Base-by-base conservation (phyloP, 306 rosid species). In the Cicer arietinum region DNA sequence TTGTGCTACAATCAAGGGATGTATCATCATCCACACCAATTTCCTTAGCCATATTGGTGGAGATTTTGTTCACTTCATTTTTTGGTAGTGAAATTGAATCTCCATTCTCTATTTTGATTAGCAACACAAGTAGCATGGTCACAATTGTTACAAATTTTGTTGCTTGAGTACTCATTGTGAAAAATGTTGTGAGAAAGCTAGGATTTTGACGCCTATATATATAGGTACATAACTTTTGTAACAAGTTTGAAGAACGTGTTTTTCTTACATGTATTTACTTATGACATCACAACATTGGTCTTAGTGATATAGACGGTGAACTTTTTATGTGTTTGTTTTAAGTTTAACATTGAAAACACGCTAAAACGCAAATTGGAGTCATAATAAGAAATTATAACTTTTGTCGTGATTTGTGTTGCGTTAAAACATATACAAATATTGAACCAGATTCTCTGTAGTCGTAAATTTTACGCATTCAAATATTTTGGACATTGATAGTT, bases 201-300 rank as follows among this genome's bases (percentile, higher is more conserved):
- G 40, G 11, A 18, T 35, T 6, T n/a, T 35, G 46, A 16, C 37
- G 12, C 59, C 50, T 63, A 65, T 60, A 71, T 63, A 63, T 71
- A 52, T 61, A 60, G 35, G 35, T 30, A 30, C 35, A 30, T 61
- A 61, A 3, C 39, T 50, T 65, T 18, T 71, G 17, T 61, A 40
- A 70, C 39, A 69, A 35, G 67, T 14, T 41, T 8, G 51, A 41
- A 14, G 61, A 59, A 51, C 60, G 76, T 78, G 88, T 54, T 85
- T 87, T 85, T 75, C 83, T 77, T 72, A 69, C 86, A 53, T 42
- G 83, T 9, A 30, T 61, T 22, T 9, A 30, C 54, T 22, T 30
- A 30, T 30, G 5, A 30, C 5, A 3, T 30, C 35, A 39, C 12
- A 22, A 63, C 65, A 35, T 40, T 45, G 71, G 39, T 50, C 48